Evolutionary conservation across 225 moss, liverwort and hornwort genomes (phyloP), one percentile per base, ranked within the genome.

Genomic region (Straminergon stramineum): DNA sequence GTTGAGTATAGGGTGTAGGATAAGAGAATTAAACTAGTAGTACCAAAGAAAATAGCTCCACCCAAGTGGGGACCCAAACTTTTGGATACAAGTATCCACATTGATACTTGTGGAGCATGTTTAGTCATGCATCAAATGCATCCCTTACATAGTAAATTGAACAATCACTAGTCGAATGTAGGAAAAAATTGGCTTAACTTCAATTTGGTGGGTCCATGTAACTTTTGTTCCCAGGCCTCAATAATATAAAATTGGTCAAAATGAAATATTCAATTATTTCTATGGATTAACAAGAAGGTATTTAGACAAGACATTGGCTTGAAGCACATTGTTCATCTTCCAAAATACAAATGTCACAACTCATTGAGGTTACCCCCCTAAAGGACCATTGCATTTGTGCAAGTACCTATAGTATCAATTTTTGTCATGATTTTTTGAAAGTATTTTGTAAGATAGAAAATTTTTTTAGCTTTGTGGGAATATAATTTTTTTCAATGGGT

Each of bases 1-100:
- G 13, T 48, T 30, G 48, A 75, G 0, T 6, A 75, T 48, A 6
- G 17, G 18, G 30, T 3, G 2, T 6, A 45, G 2, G 3, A 10
- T 3, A 30, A 75, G 6, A 48, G 1, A 11, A 43, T 48, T 18
- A 75, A 41, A 30, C 2, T 12, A 32, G 8, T 4, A 13, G 2
- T 52, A 4, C 32, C 0, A 52, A 1, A 2, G 2, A 75, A 32
- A 51, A 32, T 52, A 2, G 10, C 3, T 75, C 51, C 32, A 51
- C 0, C 7, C 1, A 19, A 19, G 32, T 20, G 1, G 12, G 11
- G 51, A 1, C 7, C 12, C 7, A 19, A 0, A 31, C 31, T 51
- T 71, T 43, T 16, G 16, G 9, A 43, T 43, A 8, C 3, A 32
- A 21, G 8, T 75, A 4, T 5, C 6, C 2, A 76, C 8, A 52